phyloP scores from a whole-genome alignment of 305 asterid genomes.

The Rubia tinctorum region DNA sequence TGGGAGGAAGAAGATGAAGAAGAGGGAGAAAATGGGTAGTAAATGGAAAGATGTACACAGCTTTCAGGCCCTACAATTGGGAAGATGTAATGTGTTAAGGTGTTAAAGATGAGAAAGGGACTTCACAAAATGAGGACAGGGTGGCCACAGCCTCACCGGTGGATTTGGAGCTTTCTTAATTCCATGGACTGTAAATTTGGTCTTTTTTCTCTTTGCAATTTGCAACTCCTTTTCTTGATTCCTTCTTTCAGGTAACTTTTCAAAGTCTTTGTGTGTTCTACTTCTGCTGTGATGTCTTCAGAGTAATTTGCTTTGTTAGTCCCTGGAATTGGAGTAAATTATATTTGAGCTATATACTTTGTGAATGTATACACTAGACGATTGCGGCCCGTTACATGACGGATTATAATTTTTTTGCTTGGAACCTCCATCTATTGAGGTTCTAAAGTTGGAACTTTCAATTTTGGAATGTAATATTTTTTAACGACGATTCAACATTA shows the following conservation, averaged over 20 bases:
- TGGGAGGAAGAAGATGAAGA: background rate
- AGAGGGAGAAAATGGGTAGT: conserved; percentile 15
- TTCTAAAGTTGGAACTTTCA: no score
- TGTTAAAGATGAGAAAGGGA: conserved; percentile 64
- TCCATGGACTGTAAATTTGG: conserved; percentile 32
- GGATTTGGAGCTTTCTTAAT: conserved; percentile 61
- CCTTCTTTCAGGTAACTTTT: background rate
- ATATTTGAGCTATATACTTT: background rate
- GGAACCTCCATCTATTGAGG: no score
- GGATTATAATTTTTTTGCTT: no score
- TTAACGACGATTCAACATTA: no score
- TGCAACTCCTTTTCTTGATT: background rate
- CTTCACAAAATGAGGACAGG: conserved; percentile 52
- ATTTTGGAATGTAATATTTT: no score
- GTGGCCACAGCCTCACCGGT: conserved; percentile 66
- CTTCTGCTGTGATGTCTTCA: background rate
- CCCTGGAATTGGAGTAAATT: background rate
- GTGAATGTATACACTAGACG: no score
- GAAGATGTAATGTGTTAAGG: conserved; percentile 41
- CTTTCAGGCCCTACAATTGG: conserved; percentile 50
- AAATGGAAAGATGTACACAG: conserved; percentile 52
- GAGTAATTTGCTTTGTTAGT: background rate
- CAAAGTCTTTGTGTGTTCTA: background rate
- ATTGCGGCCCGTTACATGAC: no score
- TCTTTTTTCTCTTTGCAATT: background rate